These are phyloP conservation scores for Fusarium longipes DNA, from an alignment of 2,329 filamentous ascomycete species.

Conservation along the genomic window DNA sequence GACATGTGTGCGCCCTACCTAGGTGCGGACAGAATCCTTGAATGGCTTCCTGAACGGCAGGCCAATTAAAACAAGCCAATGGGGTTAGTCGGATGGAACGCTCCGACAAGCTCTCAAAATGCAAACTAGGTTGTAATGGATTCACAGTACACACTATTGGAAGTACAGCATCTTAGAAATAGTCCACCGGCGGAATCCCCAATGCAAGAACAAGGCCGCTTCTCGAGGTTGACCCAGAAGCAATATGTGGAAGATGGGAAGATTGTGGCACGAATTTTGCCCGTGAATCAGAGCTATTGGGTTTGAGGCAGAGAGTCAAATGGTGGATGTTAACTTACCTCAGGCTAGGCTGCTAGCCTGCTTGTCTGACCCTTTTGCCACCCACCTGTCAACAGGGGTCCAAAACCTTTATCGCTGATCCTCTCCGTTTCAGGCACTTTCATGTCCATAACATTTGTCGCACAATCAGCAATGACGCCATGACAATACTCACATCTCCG, in stretches of 20 bases:
- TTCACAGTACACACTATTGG: neutral
- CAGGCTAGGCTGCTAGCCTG: constrained; percentile 17
- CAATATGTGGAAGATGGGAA: constrained; percentile 32
- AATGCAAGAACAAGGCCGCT: neutral
- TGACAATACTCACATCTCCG: constrained; percentile 33
- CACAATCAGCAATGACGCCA: constrained; percentile 41
- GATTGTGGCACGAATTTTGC: constrained; percentile 29
- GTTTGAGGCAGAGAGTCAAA: constrained; percentile 21
- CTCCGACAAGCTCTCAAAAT: constrained; percentile 36
- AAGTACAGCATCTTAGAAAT: constrained; percentile 3
- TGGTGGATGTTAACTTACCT: neutral
- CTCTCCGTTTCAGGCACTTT: constrained; percentile 29
- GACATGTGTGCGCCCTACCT: constrained; percentile 34
- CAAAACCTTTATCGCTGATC: constrained; percentile 37
- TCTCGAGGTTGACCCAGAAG: constrained; percentile 13
- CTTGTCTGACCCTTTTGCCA: constrained; percentile 40
- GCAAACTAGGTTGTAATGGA: constrained; percentile 1
- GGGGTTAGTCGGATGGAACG: constrained; percentile 35
- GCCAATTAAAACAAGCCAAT: constrained; percentile 33
- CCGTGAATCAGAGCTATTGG: constrained; percentile 34
- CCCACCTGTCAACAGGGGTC: constrained; percentile 41
- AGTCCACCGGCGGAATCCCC: constrained; percentile 5
- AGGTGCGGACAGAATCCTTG: constrained; percentile 37
- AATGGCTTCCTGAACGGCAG: constrained; percentile 23
- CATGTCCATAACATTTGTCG: constrained; percentile 30